Base-by-base conservation (phyloP, 768 basidiomycete genomes). In the Boletus rubescentipes region DNA sequence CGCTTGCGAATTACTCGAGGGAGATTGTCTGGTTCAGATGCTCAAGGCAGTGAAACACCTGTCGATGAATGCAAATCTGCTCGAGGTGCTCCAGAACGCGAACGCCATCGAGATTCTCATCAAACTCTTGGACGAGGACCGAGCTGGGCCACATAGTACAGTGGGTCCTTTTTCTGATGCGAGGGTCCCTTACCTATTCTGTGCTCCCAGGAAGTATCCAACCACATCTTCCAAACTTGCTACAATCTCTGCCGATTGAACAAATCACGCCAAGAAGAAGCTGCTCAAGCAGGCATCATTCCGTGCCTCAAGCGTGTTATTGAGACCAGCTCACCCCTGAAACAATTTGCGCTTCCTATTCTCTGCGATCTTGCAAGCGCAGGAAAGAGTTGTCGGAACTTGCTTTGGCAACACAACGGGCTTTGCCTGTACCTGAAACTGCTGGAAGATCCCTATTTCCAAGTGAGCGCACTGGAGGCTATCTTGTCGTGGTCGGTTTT, bases 301-400 rank as follows among this genome's bases (percentile, higher is more conserved):
- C 95, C 97, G 3, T 84, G 90, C 61, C 80, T 99, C 38, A 91
- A 93, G 70, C 84, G 86, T 6, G 89, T 98, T 49, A 92, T 97
- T 59, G 83, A 87, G 65, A 87, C 85, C 7, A 89, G 83, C 55
- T 97, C 95, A 9, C 96, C 94, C 0, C 79, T 98, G 65, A 96
- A 93, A 70, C 95, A 99, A 64, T 98, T 99, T 64, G 97, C 96
- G 0, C 77, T 99, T 35, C 96, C 97, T 0, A 95, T 99, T 58
- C 78, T 99, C 4, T 98, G 96, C 71, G 97, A 99, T 67, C 82
- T 98, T 40, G 93, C 95, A 0, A 91, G 89, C 69, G 93, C 96
- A 4, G 91, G 94, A 44, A 98, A 98, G 77, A 91, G 86, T 52
- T 94, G 93, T 65, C 81, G 97, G 38, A 87, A 85, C 39, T 64